These are phyloP conservation scores for Barnettozyma sucrosica DNA, from an alignment of 805 yeast genomes.

Conservation along the genomic window DNA sequence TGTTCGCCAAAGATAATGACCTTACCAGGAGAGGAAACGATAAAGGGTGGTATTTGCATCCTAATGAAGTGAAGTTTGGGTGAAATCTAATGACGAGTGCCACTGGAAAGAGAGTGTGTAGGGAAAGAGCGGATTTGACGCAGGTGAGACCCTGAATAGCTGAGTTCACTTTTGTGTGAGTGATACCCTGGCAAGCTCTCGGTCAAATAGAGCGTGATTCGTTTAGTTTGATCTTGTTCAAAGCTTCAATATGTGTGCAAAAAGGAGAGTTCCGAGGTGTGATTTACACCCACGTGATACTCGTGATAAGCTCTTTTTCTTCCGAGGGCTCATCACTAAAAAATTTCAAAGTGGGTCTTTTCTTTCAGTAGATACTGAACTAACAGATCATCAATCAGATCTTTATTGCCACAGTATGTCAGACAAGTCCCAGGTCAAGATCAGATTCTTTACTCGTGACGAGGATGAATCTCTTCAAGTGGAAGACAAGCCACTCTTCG, in stretches of 20 bases:
- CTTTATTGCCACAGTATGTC: neutral
- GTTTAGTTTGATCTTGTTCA: neutral
- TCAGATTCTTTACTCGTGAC: constrained; percentile 82
- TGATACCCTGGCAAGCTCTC: neutral
- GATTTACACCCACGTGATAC: neutral
- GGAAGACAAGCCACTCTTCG: constrained; percentile 79
- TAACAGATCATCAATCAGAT: neutral
- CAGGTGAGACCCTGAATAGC: neutral
- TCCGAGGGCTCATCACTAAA: constrained; percentile 4
- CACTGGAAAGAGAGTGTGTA: neutral
- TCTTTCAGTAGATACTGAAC: neutral
- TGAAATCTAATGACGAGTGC: too few relatives aligned
- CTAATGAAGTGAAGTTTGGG: neutral
- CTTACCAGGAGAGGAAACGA: constrained; percentile 93
- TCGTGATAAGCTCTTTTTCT: neutral
- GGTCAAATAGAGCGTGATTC: neutral
- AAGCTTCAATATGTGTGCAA: neutral
- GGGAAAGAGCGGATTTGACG: neutral
- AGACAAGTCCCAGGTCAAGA: constrained; percentile 62
- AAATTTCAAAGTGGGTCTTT: neutral
- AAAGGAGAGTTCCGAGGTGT: neutral
- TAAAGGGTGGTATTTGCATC: constrained; percentile 45
- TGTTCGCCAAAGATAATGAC: constrained; percentile 96
- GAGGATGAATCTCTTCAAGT: constrained; percentile 68
- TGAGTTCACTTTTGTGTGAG: neutral